Base-by-base conservation (phyloP, 2,329 filamentous ascomycete species). In the Coniochaeta ligniaria region DNA sequence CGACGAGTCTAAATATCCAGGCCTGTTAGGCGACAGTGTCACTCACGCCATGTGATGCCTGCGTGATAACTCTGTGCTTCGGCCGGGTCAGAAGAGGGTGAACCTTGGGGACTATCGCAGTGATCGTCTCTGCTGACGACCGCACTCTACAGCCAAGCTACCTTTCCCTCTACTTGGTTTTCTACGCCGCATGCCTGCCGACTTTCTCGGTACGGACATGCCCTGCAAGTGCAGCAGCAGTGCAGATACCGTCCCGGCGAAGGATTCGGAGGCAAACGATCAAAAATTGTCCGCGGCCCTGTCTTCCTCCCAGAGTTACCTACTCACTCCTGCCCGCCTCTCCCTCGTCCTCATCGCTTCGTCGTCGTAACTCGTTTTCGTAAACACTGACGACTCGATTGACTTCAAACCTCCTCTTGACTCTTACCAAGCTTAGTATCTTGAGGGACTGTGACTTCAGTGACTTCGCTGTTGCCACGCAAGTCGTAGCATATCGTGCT, bases 361-460 rank as follows among this genome's bases (percentile, higher is more conserved):
- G 54, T 57, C 54, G 54, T 57, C 54, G 54, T 57, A 57, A 57
- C 54, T 57, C 35, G 16, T 57, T 20, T 22, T 57, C 54, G 54
- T 57, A 36, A 16, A 22, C 54, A 57, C 54, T 57, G 54, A 57
- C 54, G 54, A 57, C 35, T 57, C 54, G 31, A 52, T 52, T 52
- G 47, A 52, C 2, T 14, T 17, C 47, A 31, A 31, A 52, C 26
- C 17, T 52, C 43, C 17, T 11, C 22, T 9, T n/a, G 22, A 43
- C 14, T 16, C 7, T 22, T 24, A 17, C 9, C 33, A n/a, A 56
- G 11, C 17, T n/a, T 36, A 36, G 52, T 31, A 14, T 33, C 59
- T 59, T 31, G 28, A 31, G 28, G 28, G 60, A 58, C 62, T 22
- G 41, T 3, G 24, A 36, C 11, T 50, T 22, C 24, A 24, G 41